A percentile compares a stretch with the other conserved stretches of the same genome.
phyloP scores from a whole-genome alignment of 202 grass and related monocot genomes.

The Schoenoplectus triqueter region DNA sequence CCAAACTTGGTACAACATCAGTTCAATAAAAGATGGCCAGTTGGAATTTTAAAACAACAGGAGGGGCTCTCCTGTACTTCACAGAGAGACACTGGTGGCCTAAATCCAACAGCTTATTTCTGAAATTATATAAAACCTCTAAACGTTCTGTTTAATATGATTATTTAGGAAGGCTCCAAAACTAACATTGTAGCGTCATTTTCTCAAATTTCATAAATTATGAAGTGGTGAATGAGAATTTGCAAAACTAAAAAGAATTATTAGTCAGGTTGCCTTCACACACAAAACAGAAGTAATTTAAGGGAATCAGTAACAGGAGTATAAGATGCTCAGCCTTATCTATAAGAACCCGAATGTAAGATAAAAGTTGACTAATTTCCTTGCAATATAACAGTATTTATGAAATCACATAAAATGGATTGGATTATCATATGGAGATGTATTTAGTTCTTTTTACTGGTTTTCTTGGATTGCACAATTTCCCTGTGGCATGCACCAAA shows the following conservation, averaged over 20 bases:
- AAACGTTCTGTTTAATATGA: background rate
- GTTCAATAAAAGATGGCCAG: constrained; percentile 4
- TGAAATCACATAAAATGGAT: background rate
- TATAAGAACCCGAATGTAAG: background rate
- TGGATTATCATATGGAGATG: background rate
- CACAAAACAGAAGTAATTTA: background rate
- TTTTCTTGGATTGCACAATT: constrained; percentile 10
- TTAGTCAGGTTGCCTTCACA: background rate
- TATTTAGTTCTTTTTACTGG: background rate
- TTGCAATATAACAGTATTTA: background rate
- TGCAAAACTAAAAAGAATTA: background rate
- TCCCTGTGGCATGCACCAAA: background rate
- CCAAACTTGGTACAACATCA: background rate
- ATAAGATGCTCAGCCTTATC: background rate
- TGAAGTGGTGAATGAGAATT: background rate
- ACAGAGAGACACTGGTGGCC: background rate
- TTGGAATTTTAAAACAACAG: background rate
- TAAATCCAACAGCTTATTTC: background rate
- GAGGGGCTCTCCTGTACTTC: background rate
- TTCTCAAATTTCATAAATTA: background rate
- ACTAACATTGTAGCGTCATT: background rate
- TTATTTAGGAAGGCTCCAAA: background rate
- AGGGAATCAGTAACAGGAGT: background rate
- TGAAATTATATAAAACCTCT: background rate
- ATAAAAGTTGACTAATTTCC: background rate